Conservation (phyloP, 164 flowering plant species). For the Saururus chinensis region DNA sequence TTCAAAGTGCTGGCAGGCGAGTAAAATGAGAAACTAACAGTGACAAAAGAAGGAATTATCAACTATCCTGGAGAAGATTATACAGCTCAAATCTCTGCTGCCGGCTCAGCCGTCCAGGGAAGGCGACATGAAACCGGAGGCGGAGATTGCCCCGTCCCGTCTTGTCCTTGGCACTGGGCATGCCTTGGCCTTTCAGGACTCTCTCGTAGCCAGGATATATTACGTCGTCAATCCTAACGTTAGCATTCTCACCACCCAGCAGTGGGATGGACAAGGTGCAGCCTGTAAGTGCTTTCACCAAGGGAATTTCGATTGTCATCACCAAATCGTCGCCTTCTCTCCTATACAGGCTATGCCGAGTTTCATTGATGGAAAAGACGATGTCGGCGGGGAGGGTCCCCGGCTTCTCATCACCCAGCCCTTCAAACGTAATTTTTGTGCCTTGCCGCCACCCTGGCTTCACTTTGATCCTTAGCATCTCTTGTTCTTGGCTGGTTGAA, state of each 20-base stretch:
- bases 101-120: slow-evolving; percentile 38
- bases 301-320: slow-evolving; percentile 45
- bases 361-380: slow-evolving; percentile 48
- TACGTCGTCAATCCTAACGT: slow-evolving; percentile 34
- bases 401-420: slow-evolving; percentile 58
- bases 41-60: background rate
- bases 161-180: slow-evolving; percentile 44
- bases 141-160: slow-evolving; percentile 48
- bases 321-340: slow-evolving; percentile 59
- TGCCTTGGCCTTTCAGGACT: slow-evolving; percentile 61
- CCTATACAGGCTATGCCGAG: slow-evolving; percentile 45
- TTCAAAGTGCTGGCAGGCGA: background rate
- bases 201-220: slow-evolving; percentile 57
- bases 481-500: slow-evolving; percentile 44
- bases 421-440: slow-evolving; percentile 68
- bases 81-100: slow-evolving; percentile 37
- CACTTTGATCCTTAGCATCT: slow-evolving; percentile 43
- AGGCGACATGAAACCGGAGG: slow-evolving; percentile 41
- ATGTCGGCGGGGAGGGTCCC: slow-evolving; percentile 58
- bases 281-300: slow-evolving; percentile 68
- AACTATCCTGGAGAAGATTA: slow-evolving; percentile 29
- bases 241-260: slow-evolving; percentile 52
- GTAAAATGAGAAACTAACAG: background rate
- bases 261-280: slow-evolving; percentile 50
- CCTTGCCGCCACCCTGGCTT: slow-evolving; percentile 88